Conservation (phyloP, 2,329 filamentous ascomycete genomes). For the Thelonectria olida region DNA sequence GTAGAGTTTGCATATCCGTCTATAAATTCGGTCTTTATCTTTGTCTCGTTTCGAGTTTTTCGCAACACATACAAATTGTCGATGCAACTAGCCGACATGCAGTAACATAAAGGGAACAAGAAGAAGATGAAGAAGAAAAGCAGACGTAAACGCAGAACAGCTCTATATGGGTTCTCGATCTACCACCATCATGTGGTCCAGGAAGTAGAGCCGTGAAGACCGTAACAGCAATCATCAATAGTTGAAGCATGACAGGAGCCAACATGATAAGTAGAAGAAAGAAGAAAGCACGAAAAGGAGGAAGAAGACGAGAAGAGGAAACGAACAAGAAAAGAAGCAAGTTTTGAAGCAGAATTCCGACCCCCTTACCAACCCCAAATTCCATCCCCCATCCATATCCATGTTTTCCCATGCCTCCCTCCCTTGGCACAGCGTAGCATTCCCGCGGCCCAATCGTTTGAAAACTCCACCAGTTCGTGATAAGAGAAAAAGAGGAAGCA, state of each 20-base stretch:
- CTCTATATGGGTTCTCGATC: neutral
- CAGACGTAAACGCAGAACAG: neutral
- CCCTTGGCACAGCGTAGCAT: neutral
- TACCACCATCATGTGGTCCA: neutral
- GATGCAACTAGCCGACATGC: neutral
- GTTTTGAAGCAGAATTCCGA: constrained; percentile 16
- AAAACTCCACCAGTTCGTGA: neutral
- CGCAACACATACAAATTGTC: neutral
- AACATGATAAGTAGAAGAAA: neutral
- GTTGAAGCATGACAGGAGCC: neutral
- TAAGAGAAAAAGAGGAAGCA: neutral
- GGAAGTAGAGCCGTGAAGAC: neutral
- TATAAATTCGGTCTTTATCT: neutral
- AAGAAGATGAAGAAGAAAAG: neutral
- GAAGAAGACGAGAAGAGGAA: neutral
- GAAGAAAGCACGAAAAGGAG: neutral
- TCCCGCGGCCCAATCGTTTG: neutral
- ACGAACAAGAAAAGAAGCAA: neutral
- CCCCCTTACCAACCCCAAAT: neutral
- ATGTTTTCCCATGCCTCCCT: neutral
- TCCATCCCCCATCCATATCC: neutral
- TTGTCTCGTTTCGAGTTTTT: neutral
- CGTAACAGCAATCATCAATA: neutral
- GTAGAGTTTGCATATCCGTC: neutral
- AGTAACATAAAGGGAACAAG: neutral